Percentiles rank a stretch among this genome's conserved stretches.
Conservation (phyloP, 768 basidiomycete genomes). For the Candolleomyces eurysporus region DNA sequence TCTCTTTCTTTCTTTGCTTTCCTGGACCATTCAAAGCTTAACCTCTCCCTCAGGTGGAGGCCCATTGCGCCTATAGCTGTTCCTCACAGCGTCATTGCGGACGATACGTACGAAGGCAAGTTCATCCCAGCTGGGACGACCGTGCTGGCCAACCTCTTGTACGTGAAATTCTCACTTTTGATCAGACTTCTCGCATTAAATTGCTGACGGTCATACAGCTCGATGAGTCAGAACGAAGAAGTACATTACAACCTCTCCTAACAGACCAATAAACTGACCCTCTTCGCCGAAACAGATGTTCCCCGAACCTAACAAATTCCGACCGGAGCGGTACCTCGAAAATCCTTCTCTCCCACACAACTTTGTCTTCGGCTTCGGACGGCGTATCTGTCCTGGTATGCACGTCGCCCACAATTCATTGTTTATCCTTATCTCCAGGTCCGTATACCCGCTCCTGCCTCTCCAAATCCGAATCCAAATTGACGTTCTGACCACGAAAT, state of each 20-base stretch:
- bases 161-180: constrained; percentile 4
- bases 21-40: too few species aligned
- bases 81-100: constrained; percentile 31
- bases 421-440: constrained; percentile 22
- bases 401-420: constrained; percentile 24
- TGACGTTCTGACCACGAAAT: not conserved
- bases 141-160: constrained; percentile 23
- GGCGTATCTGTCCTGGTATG: constrained; percentile 27
- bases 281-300: constrained; percentile 16
- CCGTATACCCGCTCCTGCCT: not conserved
- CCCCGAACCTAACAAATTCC: constrained; percentile 18
- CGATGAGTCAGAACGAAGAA: constrained; percentile 23
- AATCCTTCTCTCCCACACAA: constrained; percentile 13
- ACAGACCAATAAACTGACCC: not conserved
- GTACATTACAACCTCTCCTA: constrained; percentile 3
- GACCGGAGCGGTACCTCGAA: constrained; percentile 23
- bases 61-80: constrained; percentile 27
- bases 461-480: too few species aligned
- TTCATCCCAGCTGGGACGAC: constrained; percentile 36
- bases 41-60: constrained; percentile 19
- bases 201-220: constrained; percentile 5
- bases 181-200: not conserved
- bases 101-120: constrained; percentile 36
- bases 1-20: too few species aligned
- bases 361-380: constrained; percentile 26